Percentiles rank a stretch among this genome's conserved stretches.
phyloP scores from a whole-genome alignment of 2,329 filamentous ascomycete species.

The Clonostachys rosea region DNA sequence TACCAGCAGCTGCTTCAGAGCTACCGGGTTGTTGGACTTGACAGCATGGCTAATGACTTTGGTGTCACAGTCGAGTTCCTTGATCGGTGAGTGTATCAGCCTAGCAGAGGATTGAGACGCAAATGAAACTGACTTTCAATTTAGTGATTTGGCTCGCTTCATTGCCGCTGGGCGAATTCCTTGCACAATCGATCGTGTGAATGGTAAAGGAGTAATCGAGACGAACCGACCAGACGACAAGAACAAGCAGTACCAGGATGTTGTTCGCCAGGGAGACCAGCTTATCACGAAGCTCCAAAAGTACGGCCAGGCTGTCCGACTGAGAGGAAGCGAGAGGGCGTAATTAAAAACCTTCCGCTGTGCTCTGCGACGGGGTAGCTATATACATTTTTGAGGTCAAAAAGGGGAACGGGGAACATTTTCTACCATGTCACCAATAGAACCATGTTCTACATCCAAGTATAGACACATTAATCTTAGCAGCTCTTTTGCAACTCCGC shows the following conservation, averaged over 20 bases:
- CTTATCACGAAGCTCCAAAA: slow-evolving; percentile 99
- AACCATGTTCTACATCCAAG: too few relatives aligned
- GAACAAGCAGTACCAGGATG: slow-evolving; percentile 99
- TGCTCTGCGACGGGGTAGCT: too few relatives aligned
- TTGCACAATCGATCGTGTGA: slow-evolving; percentile 96
- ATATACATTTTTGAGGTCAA: too few relatives aligned
- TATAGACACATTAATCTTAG: too few relatives aligned
- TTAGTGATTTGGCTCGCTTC: slow-evolving; percentile 89
- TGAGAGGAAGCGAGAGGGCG: slow-evolving; percentile 91
- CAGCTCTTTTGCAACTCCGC: too few relatives aligned
- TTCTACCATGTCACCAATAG: too few relatives aligned
- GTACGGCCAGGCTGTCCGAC: slow-evolving; percentile 92
- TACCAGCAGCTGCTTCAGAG: slow-evolving; percentile 97
- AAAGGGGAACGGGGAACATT: too few relatives aligned
- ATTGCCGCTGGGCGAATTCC: slow-evolving; percentile 92
- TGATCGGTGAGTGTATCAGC: slow-evolving; percentile 64
- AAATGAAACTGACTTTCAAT: neutral
- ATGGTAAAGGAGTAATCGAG: slow-evolving; percentile 94
- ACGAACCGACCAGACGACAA: slow-evolving; percentile 97
- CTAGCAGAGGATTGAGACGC: neutral
- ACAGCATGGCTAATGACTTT: slow-evolving; percentile 96
- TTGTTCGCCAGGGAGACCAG: slow-evolving; percentile 95
- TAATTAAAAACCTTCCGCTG: slow-evolving; percentile 27
- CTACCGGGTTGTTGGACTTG: slow-evolving; percentile 93
- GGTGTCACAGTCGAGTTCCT: slow-evolving; percentile 95